A percentile compares a stretch with the other conserved stretches of the same genome.
Conservation (phyloP, 1,139 yeast species). For the Kurtzmaniella quercitrusa region DNA sequence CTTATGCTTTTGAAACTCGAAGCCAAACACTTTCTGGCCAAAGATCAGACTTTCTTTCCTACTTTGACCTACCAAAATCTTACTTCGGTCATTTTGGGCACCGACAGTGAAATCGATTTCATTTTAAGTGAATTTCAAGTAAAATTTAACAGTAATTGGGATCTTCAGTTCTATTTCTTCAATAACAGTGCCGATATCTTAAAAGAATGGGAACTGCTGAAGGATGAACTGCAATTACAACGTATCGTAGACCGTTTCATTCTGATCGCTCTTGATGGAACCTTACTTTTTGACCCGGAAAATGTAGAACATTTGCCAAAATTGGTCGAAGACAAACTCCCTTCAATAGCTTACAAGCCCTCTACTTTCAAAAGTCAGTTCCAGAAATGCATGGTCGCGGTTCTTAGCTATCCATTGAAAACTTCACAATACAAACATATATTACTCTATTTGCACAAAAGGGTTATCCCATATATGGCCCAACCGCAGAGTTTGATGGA, state of each 20-base stretch:
- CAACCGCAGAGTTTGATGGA: conserved; percentile 88
- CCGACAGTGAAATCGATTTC: conserved; percentile 37
- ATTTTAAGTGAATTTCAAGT: conserved; percentile 58
- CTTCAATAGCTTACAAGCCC: conserved; percentile 50
- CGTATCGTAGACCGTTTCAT: conserved; percentile 35
- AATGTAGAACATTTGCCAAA: conserved; percentile 30
- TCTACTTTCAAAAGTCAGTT: conserved; percentile 60
- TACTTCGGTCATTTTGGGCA: conserved; percentile 18
- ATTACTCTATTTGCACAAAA: conserved; percentile 69
- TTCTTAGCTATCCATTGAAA: conserved; percentile 47
- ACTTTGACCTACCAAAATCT: conserved; percentile 47
- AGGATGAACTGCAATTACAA: conserved; percentile 12
- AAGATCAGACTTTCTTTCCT: conserved; percentile 56
- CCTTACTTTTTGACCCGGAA: conserved; percentile 14
- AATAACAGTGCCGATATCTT: conserved; percentile 21
- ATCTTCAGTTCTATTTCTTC: conserved; percentile 64
- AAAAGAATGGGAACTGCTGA: conserved; percentile 17
- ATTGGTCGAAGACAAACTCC: conserved; percentile 34
- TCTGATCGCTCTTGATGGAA: conserved; percentile 19
- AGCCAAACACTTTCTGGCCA: conserved; percentile 43
- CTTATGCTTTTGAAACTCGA: conserved; percentile 64
- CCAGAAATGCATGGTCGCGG: conserved; percentile 63
- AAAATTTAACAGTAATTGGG: conserved; percentile 53
- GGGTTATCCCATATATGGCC: conserved; percentile 76
- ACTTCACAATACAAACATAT: conserved; percentile 66